These are phyloP conservation scores for Aspergillus bridgeri DNA, from an alignment of 495 filamentous ascomycete genomes.

Conservation along the genomic window DNA sequence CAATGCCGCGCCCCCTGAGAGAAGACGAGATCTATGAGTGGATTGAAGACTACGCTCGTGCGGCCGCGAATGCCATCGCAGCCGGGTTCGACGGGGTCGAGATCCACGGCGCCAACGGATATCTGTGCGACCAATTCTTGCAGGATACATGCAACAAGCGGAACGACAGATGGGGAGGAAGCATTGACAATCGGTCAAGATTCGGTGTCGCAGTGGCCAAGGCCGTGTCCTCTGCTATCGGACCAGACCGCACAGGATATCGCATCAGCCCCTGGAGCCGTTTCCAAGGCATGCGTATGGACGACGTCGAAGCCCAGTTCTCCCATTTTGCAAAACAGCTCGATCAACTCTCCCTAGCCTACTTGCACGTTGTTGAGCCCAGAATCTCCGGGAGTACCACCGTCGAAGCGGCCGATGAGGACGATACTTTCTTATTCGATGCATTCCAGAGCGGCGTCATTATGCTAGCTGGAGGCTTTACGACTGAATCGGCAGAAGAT, in stretches of 20 bases:
- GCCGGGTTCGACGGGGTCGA: constrained; percentile 46
- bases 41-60: constrained; percentile 54
- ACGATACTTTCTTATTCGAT: no score
- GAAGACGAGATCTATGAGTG: constrained; percentile 53
- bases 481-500: constrained; percentile 33
- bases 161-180: constrained; percentile 64
- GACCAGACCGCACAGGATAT: constrained; percentile 53
- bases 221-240: constrained; percentile 57
- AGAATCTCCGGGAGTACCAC: constrained; percentile 40
- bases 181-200: constrained; percentile 60
- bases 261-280: constrained; percentile 57
- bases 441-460: no score
- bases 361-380: constrained; percentile 59
- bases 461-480: constrained; percentile 57
- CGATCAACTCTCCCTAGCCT: constrained; percentile 50
- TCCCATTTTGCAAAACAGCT: constrained; percentile 48
- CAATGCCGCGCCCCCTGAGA: constrained; percentile 48
- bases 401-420: constrained; percentile 33
- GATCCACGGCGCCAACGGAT: constrained; percentile 72
- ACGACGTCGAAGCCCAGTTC: constrained; percentile 52
- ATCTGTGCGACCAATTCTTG: constrained; percentile 70
- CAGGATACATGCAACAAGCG: constrained; percentile 59
- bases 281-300: constrained; percentile 65
- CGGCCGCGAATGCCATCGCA: constrained; percentile 58
- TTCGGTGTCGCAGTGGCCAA: constrained; percentile 58